phyloP scores from a whole-genome alignment of 331 rosid species.

The Cydonia oblonga region DNA sequence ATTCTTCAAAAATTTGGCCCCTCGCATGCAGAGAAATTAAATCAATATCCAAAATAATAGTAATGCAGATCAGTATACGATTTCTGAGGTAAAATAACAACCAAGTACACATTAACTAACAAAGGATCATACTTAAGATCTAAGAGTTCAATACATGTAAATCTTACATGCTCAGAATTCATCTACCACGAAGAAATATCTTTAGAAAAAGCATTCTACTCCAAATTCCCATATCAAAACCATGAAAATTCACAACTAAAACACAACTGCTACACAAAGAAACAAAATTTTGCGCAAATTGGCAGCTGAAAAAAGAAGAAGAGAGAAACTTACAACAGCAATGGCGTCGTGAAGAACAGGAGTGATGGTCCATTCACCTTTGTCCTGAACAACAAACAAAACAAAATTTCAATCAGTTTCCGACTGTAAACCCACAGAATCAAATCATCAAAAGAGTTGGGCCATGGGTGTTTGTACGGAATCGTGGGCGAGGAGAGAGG shows the following conservation, averaged over 20 bases:
- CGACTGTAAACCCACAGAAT: not conserved
- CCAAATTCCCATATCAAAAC: too few species aligned
- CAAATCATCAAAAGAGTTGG: conserved; percentile 15
- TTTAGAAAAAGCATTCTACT: too few species aligned
- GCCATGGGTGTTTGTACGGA: conserved; percentile 19
- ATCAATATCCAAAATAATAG: too few species aligned
- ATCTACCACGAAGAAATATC: too few species aligned
- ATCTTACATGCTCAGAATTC: too few species aligned
- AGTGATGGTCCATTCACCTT: conserved; percentile 70
- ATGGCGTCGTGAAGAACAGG: conserved; percentile 65
- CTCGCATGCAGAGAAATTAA: not conserved
- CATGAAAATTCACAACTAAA: not conserved
- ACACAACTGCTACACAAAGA: not conserved
- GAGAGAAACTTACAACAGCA: conserved; percentile 46
- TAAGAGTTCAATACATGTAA: too few species aligned
- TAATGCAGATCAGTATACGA: too few species aligned
- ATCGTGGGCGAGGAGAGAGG: conserved; percentile 50
- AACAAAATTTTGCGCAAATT: not conserved
- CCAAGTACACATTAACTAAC: too few species aligned
- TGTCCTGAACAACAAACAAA: conserved; percentile 26
- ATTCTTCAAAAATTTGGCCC: not conserved
- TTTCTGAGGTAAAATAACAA: too few species aligned
- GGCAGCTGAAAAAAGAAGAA: not conserved
- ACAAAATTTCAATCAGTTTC: not conserved
- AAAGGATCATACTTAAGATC: too few species aligned